Percentiles rank a stretch among this genome's conserved stretches.
Evolutionary conservation across 1,284 basidiomycete species (phyloP).

Genomic region (Rhodotorula sp.): DNA sequence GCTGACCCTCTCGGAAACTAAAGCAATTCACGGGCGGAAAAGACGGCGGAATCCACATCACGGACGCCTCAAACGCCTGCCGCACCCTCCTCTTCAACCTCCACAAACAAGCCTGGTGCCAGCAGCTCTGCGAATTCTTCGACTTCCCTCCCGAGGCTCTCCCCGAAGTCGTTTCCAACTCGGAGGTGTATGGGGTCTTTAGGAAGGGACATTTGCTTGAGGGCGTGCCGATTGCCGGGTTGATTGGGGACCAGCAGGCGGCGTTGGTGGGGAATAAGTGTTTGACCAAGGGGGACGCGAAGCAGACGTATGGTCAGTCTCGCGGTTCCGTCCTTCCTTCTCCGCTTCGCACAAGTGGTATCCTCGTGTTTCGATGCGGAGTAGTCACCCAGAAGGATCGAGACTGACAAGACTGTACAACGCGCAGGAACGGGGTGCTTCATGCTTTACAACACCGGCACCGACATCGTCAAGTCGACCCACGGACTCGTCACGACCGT

Average conservation of each 20-base stretch:
- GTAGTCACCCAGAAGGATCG: background rate
- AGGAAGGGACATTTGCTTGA: constrained; percentile 62
- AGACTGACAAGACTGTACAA: background rate
- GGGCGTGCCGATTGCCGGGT: constrained; percentile 81
- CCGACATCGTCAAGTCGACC: constrained; percentile 75
- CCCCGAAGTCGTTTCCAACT: constrained; percentile 84
- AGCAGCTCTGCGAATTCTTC: constrained; percentile 82
- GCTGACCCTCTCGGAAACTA: background rate
- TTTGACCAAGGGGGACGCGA: constrained; percentile 54
- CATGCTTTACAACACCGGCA: constrained; percentile 89
- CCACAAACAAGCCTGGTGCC: constrained; percentile 77
- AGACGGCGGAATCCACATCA: constrained; percentile 70
- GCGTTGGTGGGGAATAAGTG: constrained; percentile 97
- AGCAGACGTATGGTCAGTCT: constrained; percentile 49
- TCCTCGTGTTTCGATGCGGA: background rate
- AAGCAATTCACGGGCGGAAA: constrained; percentile 81
- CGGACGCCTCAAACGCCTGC: constrained; percentile 95
- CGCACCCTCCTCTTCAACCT: constrained; percentile 90
- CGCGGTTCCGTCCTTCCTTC: background rate
- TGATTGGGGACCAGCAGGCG: constrained; percentile 95
- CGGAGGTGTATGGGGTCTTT: constrained; percentile 79
- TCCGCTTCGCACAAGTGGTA: background rate
- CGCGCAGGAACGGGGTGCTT: constrained; percentile 82
- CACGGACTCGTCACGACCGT: constrained; percentile 89
- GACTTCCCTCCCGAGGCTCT: constrained; percentile 73